These are phyloP conservation scores for Paragyromitra xinjiangensis DNA, from an alignment of 495 filamentous ascomycete species.

Conservation along the genomic window DNA sequence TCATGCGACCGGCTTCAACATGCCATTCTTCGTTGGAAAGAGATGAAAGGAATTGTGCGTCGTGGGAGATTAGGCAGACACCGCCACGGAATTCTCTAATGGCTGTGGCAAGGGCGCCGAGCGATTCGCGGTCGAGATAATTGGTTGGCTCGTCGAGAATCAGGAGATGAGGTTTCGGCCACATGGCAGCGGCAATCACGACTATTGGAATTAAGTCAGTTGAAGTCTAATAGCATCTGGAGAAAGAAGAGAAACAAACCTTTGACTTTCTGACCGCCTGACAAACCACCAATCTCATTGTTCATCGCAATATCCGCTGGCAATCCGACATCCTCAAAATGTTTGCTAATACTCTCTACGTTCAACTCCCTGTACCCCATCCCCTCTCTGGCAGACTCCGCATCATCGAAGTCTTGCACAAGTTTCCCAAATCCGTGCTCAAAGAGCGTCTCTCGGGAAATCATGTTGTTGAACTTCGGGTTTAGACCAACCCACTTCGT, in stretches of 20 bases:
- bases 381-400: constrained; percentile 96
- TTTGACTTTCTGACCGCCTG: constrained; percentile 99
- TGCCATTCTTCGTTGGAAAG: constrained; percentile 95
- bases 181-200: constrained; percentile 96
- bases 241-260: constrained; percentile 13
- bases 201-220: constrained; percentile 61
- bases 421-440: constrained; percentile 89
- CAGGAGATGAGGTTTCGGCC: constrained; percentile 97
- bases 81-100: constrained; percentile 98
- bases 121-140: constrained; percentile 96
- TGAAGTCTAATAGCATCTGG: not conserved
- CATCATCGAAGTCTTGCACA: constrained; percentile 97
- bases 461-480: constrained; percentile 90
- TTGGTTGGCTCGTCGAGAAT: constrained; percentile 99
- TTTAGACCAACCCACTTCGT: constrained; percentile 90
- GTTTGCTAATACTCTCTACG: constrained; percentile 92
- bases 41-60: constrained; percentile 97
- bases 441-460: constrained; percentile 90
- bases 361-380: constrained; percentile 92
- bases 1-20: constrained; percentile 84
- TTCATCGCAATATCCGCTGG: constrained; percentile 98
- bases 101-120: constrained; percentile 92
- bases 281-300: constrained; percentile 96
- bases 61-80: constrained; percentile 99
- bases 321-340: constrained; percentile 95